Conservation (phyloP, 2,329 filamentous ascomycete species). For the Diaporthe capsici region DNA sequence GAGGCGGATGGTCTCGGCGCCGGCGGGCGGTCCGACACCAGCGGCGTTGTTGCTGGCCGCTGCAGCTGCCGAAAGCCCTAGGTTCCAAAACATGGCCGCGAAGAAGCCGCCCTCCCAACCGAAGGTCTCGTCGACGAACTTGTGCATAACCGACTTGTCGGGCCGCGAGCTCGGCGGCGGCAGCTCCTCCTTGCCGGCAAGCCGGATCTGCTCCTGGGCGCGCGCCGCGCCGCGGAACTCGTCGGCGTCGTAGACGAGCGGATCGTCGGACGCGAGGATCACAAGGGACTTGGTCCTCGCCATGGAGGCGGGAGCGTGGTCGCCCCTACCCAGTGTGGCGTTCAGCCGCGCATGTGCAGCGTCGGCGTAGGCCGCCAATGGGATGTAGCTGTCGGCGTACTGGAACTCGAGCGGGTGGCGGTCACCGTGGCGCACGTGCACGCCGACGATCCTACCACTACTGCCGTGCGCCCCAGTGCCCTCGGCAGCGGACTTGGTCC, state of each 20-base stretch:
- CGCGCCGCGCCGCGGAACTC: constrained; percentile 70
- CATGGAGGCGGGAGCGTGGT: constrained; percentile 49
- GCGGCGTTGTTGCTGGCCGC: constrained; percentile 55
- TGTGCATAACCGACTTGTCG: constrained; percentile 67
- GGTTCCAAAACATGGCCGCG: constrained; percentile 83
- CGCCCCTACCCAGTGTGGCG: constrained; percentile 53
- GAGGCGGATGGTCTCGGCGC: constrained; percentile 72
- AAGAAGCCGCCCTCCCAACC: constrained; percentile 95
- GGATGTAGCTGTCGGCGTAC: constrained; percentile 84
- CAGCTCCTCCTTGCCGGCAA: constrained; percentile 74
- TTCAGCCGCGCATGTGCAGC: constrained; percentile 70
- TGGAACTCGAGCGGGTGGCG: constrained; percentile 82
- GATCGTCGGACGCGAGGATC: constrained; percentile 85
- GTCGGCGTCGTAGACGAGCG: constrained; percentile 76
- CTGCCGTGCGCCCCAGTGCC: constrained; percentile 61
- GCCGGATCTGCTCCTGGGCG: constrained; percentile 82
- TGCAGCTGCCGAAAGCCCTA: constrained; percentile 66
- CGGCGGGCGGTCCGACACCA: constrained; percentile 52
- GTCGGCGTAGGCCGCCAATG: constrained; percentile 76
- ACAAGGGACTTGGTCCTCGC: constrained; percentile 62
- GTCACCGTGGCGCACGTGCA: constrained; percentile 87
- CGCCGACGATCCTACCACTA: constrained; percentile 71
- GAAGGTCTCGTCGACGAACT: constrained; percentile 81
- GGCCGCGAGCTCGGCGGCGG: constrained; percentile 53
- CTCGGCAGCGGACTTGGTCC: constrained; percentile 57